Percentiles rank a stretch among this genome's conserved stretches.
Evolutionary conservation across 805 yeast genomes (phyloP).

Genomic region (Candida peoriensis): DNA sequence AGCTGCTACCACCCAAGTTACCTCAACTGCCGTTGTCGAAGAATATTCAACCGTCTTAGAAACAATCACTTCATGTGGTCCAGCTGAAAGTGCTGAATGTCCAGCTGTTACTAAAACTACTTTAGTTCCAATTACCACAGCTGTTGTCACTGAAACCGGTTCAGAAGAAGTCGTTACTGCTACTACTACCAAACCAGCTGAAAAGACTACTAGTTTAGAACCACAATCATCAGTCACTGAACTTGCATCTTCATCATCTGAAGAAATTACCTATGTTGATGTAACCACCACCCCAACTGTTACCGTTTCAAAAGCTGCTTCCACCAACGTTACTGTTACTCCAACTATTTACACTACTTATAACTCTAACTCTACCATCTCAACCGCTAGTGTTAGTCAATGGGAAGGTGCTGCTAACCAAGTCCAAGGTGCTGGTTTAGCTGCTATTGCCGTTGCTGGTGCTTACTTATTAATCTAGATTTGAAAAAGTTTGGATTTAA

Average conservation of each 20-base stretch:
- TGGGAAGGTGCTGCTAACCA: constrained; percentile 21
- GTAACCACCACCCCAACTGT: constrained; percentile 34
- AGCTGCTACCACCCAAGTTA: constrained; percentile 19
- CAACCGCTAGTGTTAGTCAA: constrained; percentile 12
- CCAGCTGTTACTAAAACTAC: constrained; percentile 6
- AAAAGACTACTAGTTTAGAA: constrained; percentile 3
- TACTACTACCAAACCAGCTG: constrained; percentile 15
- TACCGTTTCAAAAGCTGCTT: constrained; percentile 36
- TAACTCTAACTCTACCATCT: constrained; percentile 16
- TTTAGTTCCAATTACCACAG: constrained; percentile 14
- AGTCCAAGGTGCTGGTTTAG: constrained; percentile 17
- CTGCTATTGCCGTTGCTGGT: constrained; percentile 25
- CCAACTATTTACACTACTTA: constrained; percentile 33
- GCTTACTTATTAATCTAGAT: constrained; percentile 18
- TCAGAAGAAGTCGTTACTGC: constrained; percentile 16
- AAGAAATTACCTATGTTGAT: constrained; percentile 33
- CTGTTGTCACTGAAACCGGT: constrained; percentile 18
- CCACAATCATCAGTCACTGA: constrained; percentile 2
- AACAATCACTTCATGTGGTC: constrained; percentile 27
- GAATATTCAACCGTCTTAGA: constrained; percentile 15
- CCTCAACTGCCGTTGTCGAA: constrained; percentile 16
- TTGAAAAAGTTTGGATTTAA: no score
- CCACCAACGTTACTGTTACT: constrained; percentile 33
- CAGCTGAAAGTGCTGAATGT: constrained; percentile 12
- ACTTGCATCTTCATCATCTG: constrained; percentile 40